Evolutionary conservation across 306 rosid genomes (phyloP).

Genomic region (Hippophae rhamnoides): DNA sequence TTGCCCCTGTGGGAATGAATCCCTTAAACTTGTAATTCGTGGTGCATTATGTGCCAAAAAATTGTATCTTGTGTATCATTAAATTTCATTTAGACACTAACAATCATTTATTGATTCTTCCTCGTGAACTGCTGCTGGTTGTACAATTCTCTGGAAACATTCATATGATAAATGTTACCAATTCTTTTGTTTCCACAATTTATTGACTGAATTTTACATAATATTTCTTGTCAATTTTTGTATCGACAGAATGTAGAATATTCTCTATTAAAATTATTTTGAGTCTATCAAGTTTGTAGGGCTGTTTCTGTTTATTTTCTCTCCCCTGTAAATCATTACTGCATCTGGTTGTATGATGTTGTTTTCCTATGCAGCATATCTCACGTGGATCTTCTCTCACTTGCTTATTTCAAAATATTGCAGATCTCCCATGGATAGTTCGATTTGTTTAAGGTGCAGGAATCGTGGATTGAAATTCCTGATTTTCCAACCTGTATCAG

Average conservation of each 20-base stretch:
- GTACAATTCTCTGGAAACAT: slow-evolving; percentile 42
- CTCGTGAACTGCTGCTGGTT: slow-evolving; percentile 31
- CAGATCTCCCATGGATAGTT: background rate
- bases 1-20: slow-evolving; percentile 26
- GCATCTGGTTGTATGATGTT: background rate
- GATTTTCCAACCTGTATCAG: background rate
- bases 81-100: slow-evolving; percentile 58
- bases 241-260: background rate
- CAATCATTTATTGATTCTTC: slow-evolving; percentile 91
- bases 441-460: slow-evolving; percentile 7
- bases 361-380: background rate
- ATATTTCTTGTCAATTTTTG: background rate
- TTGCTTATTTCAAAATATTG: background rate
- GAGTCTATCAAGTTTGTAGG: background rate
- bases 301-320: background rate
- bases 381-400: slow-evolving; percentile 2
- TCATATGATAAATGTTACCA: slow-evolving; percentile 23
- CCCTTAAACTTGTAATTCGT: slow-evolving; percentile 52
- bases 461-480: background rate
- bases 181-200: slow-evolving; percentile 25
- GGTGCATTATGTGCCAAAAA: slow-evolving; percentile 53
- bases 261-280: background rate
- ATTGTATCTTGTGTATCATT: slow-evolving; percentile 78
- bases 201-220: background rate
- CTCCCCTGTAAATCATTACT: background rate